phyloP scores from a whole-genome alignment of 441 rosid species.

The Pelargonium australe region DNA sequence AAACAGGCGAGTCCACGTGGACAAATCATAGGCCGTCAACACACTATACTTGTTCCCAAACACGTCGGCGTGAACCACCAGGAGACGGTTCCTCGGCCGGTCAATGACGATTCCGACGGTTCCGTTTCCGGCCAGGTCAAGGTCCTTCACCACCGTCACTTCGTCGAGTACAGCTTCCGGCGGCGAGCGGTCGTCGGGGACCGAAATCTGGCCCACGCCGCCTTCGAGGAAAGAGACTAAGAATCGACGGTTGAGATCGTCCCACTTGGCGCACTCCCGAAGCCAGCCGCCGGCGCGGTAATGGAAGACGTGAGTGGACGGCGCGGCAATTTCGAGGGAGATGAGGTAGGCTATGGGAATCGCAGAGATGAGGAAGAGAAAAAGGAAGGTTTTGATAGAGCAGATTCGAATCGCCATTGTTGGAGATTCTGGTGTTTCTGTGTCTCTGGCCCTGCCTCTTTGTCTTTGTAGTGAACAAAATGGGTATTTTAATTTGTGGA shows the following conservation, averaged over 20 bases:
- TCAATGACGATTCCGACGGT: slow-evolving; percentile 63
- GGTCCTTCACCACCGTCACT: slow-evolving; percentile 50
- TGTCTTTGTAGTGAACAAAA: neutral
- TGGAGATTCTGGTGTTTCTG: neutral
- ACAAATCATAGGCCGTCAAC: slow-evolving; percentile 68
- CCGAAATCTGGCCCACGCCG: slow-evolving; percentile 57
- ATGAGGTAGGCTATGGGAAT: slow-evolving; percentile 58
- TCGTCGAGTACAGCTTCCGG: slow-evolving; percentile 39
- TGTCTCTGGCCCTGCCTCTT: neutral
- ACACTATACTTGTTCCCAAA: slow-evolving; percentile 53
- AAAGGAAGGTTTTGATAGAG: slow-evolving; percentile 30
- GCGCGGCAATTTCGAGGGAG: slow-evolving; percentile 46
- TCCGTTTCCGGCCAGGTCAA: slow-evolving; percentile 59
- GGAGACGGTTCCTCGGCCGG: slow-evolving; percentile 56
- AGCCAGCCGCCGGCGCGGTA: slow-evolving; percentile 64
- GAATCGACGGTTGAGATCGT: slow-evolving; percentile 54
- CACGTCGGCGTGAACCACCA: slow-evolving; percentile 55
- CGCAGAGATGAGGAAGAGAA: slow-evolving; percentile 56
- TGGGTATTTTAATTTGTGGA: neutral
- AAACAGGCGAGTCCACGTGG: slow-evolving; percentile 72
- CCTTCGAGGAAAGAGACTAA: slow-evolving; percentile 73
- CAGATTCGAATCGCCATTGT: slow-evolving; percentile 32
- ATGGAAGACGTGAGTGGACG: slow-evolving; percentile 56
- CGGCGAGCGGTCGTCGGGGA: slow-evolving; percentile 30
- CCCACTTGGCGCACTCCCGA: slow-evolving; percentile 94